Conservation (phyloP, 1,284 basidiomycete species). For the Exobasidium rhododendri region DNA sequence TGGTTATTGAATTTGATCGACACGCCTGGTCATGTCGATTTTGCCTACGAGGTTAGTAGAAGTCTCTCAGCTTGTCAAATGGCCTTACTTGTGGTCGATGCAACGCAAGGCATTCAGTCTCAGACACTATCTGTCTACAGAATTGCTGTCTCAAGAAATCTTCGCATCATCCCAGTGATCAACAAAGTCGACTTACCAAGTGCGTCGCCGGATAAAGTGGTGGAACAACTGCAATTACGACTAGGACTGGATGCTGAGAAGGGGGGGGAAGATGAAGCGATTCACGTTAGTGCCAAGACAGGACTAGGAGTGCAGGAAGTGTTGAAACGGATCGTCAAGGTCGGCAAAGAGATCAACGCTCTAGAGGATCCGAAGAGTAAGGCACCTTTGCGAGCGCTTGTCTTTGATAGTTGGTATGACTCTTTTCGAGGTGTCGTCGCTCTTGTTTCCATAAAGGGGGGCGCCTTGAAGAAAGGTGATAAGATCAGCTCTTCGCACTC, state of each 20-base stretch:
- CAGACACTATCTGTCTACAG: conserved; percentile 95
- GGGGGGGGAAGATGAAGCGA: conserved; percentile 29
- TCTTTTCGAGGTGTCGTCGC: conserved; percentile 95
- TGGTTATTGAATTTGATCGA: conserved; percentile 91
- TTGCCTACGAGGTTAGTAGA: conserved; percentile 78
- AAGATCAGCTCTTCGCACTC: conserved; percentile 82
- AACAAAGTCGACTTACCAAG: conserved; percentile 70
- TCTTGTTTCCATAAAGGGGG: conserved; percentile 71
- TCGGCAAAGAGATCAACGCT: conserved; percentile 62
- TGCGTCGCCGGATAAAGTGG: conserved; percentile 31
- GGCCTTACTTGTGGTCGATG: conserved; percentile 84
- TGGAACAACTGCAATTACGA: conserved; percentile 38
- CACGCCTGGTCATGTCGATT: conserved; percentile 66
- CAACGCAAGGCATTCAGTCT: conserved; percentile 94
- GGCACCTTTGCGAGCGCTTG: conserved; percentile 65
- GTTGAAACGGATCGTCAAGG: conserved; percentile 72
- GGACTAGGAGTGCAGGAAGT: conserved; percentile 75
- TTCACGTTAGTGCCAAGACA: conserved; percentile 75
- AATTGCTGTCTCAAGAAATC: conserved; percentile 68
- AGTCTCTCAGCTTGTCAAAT: conserved; percentile 91
- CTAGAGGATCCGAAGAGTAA: conserved; percentile 51
- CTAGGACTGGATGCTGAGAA: conserved; percentile 62
- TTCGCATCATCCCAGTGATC: conserved; percentile 84
- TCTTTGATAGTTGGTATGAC: conserved; percentile 92
- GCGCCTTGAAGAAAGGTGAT: conserved; percentile 65